A percentile compares a stretch with the other conserved stretches of the same genome.
Conservation (phyloP, 352 stramenopile genomes). For the Phytophthora podocarpi region DNA sequence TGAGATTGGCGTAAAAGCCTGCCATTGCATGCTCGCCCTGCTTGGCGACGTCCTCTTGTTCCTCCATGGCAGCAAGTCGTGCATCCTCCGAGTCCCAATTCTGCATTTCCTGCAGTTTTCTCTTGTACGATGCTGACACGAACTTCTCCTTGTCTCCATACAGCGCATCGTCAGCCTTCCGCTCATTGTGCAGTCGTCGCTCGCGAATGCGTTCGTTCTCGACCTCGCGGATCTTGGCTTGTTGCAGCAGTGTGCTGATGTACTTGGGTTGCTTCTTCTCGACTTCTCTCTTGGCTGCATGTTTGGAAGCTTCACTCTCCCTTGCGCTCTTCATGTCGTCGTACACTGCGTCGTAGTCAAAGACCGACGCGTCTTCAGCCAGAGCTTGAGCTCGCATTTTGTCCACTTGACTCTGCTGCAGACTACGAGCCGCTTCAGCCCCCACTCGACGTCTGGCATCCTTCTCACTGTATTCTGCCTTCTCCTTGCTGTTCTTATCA, state of each 20-base stretch:
- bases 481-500: conserved; percentile 15
- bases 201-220: conserved; percentile 91
- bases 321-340: conserved; percentile 76
- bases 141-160: conserved; percentile 92
- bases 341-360: conserved; percentile 92
- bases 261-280: conserved; percentile 89
- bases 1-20: conserved; percentile 92
- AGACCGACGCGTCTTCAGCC: conserved; percentile 82
- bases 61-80: conserved; percentile 66
- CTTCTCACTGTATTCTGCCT: background rate
- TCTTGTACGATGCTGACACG: conserved; percentile 91
- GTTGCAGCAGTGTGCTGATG: conserved; percentile 88
- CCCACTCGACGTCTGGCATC: conserved; percentile 39
- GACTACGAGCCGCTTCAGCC: conserved; percentile 54
- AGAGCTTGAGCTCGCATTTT: conserved; percentile 59
- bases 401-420: conserved; percentile 58
- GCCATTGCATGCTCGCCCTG: conserved; percentile 77
- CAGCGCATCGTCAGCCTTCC: conserved; percentile 78
- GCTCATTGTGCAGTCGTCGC: conserved; percentile 83
- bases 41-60: conserved; percentile 78
- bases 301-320: conserved; percentile 40
- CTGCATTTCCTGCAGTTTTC: conserved; percentile 90
- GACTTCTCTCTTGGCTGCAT: conserved; percentile 50
- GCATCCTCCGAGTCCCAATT: conserved; percentile 87
- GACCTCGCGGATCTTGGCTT: conserved; percentile 90